A percentile compares a stretch with the other conserved stretches of the same genome.
These are phyloP conservation scores for Porcisia hertigi DNA, from an alignment of 208 protist genomes.

Conservation along the genomic window DNA sequence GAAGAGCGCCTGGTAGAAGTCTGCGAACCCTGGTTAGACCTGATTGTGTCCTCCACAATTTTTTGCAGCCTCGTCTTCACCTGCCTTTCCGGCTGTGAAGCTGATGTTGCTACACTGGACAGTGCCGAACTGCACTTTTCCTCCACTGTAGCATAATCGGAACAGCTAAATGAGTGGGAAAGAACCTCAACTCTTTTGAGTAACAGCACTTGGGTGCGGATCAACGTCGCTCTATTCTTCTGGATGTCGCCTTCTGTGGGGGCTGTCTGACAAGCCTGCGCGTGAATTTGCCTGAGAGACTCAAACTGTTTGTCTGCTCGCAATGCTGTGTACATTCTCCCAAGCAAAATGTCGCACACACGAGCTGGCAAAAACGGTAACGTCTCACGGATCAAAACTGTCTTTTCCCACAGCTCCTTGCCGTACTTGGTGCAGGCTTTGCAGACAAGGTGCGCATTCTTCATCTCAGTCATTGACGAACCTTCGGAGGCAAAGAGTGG, in stretches of 20 bases:
- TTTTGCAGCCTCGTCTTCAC: background rate
- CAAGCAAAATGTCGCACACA: slow-evolving; percentile 42
- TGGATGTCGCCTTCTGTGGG: too few relatives aligned
- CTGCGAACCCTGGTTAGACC: background rate
- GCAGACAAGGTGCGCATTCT: slow-evolving; percentile 7
- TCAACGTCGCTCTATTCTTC: background rate
- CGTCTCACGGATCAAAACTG: slow-evolving; percentile 18
- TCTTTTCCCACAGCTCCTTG: slow-evolving; percentile 27
- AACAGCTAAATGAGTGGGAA: background rate
- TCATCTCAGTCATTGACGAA: background rate
- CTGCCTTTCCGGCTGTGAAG: background rate
- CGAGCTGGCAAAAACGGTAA: slow-evolving; percentile 47
- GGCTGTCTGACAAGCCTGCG: background rate
- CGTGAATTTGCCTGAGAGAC: slow-evolving; percentile 24
- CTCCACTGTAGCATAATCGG: background rate
- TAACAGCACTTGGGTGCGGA: slow-evolving; percentile 3
- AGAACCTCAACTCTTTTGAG: slow-evolving; percentile 14
- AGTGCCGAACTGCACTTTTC: background rate
- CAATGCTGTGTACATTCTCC: slow-evolving; percentile 28
- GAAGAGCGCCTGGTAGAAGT: background rate
- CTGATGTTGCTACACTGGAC: background rate
- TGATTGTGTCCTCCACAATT: background rate
- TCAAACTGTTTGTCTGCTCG: slow-evolving; percentile 51
- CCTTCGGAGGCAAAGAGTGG: background rate
- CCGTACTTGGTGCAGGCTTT: slow-evolving; percentile 21